Base-by-base conservation (phyloP, 2,329 filamentous ascomycete species). In the Thielaviopsis cerberus region DNA sequence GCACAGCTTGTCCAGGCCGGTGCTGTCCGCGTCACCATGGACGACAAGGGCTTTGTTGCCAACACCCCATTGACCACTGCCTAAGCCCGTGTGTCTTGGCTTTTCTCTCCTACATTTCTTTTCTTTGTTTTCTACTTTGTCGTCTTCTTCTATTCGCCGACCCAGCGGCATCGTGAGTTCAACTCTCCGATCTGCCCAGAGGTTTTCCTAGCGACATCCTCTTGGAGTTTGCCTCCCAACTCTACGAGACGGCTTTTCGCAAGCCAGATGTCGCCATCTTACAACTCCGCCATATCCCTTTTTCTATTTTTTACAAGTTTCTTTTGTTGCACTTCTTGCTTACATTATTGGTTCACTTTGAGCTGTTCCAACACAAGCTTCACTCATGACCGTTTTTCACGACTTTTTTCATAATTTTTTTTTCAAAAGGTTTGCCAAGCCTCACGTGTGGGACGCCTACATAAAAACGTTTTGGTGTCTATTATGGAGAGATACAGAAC, bases 1-100 rank as follows among this genome's bases (percentile, higher is more conserved):
- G 51, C 60, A 56, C 61, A 89, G 83, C 81, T 98, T 62, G 89
- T 97, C 27, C 86, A 96, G 81, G 89, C 92, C 5, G 91, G 92
- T 54, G 91, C 92, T 8, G 90, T 97, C 13, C 88, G 81, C 59
- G 83, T 97, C 55, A 88, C 86, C 0, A 71, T 92, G 13, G 85
- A 94, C 63, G 37, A 52, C 45, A 50, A 41, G 20, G 59, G 59
- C 26, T 61, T 61, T 50, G 34, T 53, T 11, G 59, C 59, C 20
- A 58, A 57, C n/a, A 59, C 55, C n/a, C 59, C 59, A 10, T 25
- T 53, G 25, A 61, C 55, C 34, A 61, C 57, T 48, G 41, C 41
- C 41, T 48, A 48, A 48, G n/a, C n/a, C 5, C 41, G 4, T 20
- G 11, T 17, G n/a, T 5, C 6, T 17, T 20, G 41, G 5, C n/a